phyloP scores from a whole-genome alignment of 2,329 filamentous ascomycete genomes.

The Xylariales sp. region DNA sequence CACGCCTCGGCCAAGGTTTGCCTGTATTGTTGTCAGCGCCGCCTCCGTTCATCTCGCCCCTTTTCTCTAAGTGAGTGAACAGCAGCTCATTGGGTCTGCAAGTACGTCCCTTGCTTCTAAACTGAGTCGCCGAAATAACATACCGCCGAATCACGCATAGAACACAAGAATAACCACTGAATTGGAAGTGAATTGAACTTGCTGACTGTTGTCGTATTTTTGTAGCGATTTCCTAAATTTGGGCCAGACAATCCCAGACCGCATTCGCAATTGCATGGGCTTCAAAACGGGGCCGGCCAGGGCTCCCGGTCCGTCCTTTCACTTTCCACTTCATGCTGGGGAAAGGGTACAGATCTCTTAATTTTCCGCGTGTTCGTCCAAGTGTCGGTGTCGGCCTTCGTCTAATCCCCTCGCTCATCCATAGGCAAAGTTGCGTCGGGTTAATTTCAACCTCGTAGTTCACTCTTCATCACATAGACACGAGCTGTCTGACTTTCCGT shows the following conservation, averaged over 20 bases:
- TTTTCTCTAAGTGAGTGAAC: too few species aligned
- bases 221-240: neutral
- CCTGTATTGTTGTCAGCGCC: neutral
- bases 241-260: neutral
- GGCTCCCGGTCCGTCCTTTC: conserved; percentile 6
- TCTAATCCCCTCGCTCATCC: too few species aligned
- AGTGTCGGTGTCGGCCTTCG: too few species aligned
- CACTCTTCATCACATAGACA: conserved; percentile 4
- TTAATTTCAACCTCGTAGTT: neutral
- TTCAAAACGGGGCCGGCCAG: conserved; percentile 7
- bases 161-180: too few species aligned
- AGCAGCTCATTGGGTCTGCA: too few species aligned
- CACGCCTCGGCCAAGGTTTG: neutral
- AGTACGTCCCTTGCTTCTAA: too few species aligned
- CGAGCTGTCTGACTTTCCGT: conserved; percentile 5
- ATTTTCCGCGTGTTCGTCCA: too few species aligned
- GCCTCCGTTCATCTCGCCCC: neutral
- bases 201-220: conserved; percentile 1
- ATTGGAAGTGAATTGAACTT: too few species aligned
- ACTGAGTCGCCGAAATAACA: too few species aligned
- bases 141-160: too few species aligned
- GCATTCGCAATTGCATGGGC: neutral
- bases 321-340: too few species aligned
- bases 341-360: too few species aligned
- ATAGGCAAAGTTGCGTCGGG: neutral